Conservation (phyloP, 2,329 filamentous ascomycete species). For the Xylaria digitata region DNA sequence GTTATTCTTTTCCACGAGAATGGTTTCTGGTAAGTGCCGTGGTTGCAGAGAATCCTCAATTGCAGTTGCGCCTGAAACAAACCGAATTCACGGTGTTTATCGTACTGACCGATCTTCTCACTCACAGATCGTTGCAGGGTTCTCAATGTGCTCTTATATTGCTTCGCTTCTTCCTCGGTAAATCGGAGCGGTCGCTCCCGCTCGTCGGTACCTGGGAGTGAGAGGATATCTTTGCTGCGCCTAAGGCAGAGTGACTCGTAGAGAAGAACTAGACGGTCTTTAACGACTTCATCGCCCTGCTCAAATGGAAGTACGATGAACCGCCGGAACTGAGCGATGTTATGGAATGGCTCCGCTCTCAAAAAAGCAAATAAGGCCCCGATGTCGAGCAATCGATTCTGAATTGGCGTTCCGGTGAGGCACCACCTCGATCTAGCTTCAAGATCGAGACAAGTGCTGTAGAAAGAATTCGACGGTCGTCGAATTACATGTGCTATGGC, state of each 20-base stretch:
- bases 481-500: constrained; percentile 62
- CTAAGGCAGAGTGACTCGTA: constrained; percentile 56
- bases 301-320: constrained; percentile 57
- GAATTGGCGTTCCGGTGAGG: constrained; percentile 64
- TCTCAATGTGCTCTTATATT: constrained; percentile 52
- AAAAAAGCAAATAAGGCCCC: constrained; percentile 63
- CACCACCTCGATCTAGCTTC: constrained; percentile 62
- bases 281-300: constrained; percentile 41
- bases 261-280: constrained; percentile 50
- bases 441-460: constrained; percentile 57
- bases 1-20: constrained; percentile 57
- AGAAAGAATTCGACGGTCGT: constrained; percentile 58
- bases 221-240: constrained; percentile 55
- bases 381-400: constrained; percentile 64
- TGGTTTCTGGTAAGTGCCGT: constrained; percentile 60
- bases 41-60: constrained; percentile 61
- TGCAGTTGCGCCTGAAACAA: constrained; percentile 61
- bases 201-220: constrained; percentile 50
- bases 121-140: constrained; percentile 54
- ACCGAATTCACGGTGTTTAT: constrained; percentile 54
- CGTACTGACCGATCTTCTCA: constrained; percentile 52
- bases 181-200: constrained; percentile 48
- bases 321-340: constrained; percentile 55
- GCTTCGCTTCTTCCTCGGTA: constrained; percentile 46
- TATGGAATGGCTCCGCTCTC: constrained; percentile 55